Evolutionary conservation across 2,329 filamentous ascomycete genomes (phyloP), one percentile per base, ranked within the genome.

Genomic region (Alternaria brassicae): DNA sequence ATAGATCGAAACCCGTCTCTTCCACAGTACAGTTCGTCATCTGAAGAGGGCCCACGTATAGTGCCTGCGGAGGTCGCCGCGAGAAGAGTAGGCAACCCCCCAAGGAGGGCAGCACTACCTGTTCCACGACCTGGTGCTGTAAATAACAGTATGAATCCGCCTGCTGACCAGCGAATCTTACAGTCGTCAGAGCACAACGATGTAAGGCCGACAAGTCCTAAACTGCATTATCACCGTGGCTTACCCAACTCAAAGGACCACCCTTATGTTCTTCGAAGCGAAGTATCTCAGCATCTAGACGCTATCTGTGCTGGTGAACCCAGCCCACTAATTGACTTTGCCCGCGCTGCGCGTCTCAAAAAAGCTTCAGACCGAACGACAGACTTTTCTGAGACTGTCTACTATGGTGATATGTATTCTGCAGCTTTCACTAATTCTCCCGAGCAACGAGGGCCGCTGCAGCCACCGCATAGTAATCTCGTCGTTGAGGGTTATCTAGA

Each of bases 191-290:
- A 4, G 21, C 12, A 7, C 2, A 27, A 32, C 7, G 25, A 44
- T 23, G 47, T 41, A 21, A 60, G 56, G 44, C 54, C 63, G 19
- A 49, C 37, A 3, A 66, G 56, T 19, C 71, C 69, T 6, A 69
- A 63, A 47, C 39, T 75, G 5, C 69, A 75, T 47, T 58, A 67
- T 32, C 28, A 72, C 9, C 63, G 60, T 49, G 58, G 58, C 28
- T 52, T 71, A 30, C 59, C 67, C 5, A 36, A 55, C 23, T 50
- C 67, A 13, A 60, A 67, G 21, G 50, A 62, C 8, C 58, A 69
- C 37, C 71, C 72, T 0, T 75, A 70, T 32, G 58, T 72, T 2
- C 67, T 67, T 17, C 63, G 58, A 27, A 54, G 50, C 15, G 71
- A 73, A 45, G 59, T 70, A 13, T 37, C 50, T 6, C 34, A 56